A percentile compares a stretch with the other conserved stretches of the same genome.
Conservation (phyloP, 179 eudicot species). For the Spinacia oleracea region DNA sequence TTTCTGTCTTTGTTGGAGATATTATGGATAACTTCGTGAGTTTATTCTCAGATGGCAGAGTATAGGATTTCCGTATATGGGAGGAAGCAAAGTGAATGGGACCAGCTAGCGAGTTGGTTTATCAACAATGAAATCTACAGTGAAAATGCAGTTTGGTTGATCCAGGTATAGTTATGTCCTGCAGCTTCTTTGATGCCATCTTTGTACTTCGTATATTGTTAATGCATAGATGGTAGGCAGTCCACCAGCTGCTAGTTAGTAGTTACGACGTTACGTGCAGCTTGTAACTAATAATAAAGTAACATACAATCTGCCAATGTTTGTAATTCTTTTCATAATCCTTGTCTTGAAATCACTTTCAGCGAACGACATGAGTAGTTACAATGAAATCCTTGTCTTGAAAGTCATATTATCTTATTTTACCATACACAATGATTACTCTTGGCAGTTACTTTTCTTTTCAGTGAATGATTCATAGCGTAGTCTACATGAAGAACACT, state of each 20-base stretch:
- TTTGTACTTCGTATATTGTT: neutral
- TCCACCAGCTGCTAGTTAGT: neutral
- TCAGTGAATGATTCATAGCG: neutral
- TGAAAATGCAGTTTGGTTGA: constrained; percentile 77
- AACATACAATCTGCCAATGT: neutral
- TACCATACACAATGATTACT: neutral
- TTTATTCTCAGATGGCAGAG: constrained; percentile 66
- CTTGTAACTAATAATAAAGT: neutral
- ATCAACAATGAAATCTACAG: constrained; percentile 71
- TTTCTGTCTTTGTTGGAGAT: neutral
- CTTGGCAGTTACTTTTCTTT: neutral
- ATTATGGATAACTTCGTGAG: neutral
- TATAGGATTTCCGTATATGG: constrained; percentile 79
- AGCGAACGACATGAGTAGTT: neutral
- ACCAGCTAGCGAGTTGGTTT: constrained; percentile 83
- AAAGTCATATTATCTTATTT: neutral
- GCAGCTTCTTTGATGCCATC: neutral
- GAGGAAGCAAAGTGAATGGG: constrained; percentile 91
- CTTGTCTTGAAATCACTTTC: neutral
- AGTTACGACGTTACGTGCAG: too few species aligned
- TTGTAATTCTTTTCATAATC: neutral
- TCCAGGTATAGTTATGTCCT: constrained; percentile 47
- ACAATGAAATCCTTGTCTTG: neutral
- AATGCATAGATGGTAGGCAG: neutral
- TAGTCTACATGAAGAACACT: neutral